phyloP scores from a whole-genome alignment of 257 asterid species.

The Marsdenia floribunda region DNA sequence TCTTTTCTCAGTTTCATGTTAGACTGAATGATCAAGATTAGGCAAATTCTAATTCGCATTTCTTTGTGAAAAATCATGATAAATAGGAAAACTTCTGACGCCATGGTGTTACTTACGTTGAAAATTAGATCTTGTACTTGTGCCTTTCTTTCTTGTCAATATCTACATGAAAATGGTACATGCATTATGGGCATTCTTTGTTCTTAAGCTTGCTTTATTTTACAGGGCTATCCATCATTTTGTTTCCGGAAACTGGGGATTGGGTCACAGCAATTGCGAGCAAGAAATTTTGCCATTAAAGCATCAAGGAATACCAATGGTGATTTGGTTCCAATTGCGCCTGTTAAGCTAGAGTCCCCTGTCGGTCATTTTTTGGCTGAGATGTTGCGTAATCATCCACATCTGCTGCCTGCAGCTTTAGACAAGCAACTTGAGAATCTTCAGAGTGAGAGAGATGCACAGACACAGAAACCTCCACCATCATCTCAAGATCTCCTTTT shows the following conservation, averaged over 20 bases:
- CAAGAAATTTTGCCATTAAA: conserved; percentile 46
- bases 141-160: neutral
- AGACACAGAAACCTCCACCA: conserved; percentile 37
- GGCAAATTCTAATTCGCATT: neutral
- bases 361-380: conserved; percentile 78
- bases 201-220: conserved; percentile 4
- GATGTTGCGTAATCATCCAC: conserved; percentile 69
- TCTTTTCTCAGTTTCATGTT: neutral
- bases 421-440: conserved; percentile 94
- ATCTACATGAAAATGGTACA: neutral
- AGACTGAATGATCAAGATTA: neutral
- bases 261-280: conserved; percentile 43
- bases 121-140: neutral
- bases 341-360: conserved; percentile 77
- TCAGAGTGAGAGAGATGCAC: conserved; percentile 56
- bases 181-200: neutral
- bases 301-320: conserved; percentile 56
- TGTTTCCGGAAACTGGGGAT: conserved; percentile 42
- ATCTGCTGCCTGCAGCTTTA: conserved; percentile 65
- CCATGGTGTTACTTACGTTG: neutral
- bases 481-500: conserved; percentile 58
- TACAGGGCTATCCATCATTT: conserved; percentile 47
- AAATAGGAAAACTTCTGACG: neutral
- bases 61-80: neutral
- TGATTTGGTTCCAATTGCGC: conserved; percentile 59